Evolutionary conservation across 2,329 filamentous ascomycete species (phyloP).

Genomic region (Fusarium anthophilum): DNA sequence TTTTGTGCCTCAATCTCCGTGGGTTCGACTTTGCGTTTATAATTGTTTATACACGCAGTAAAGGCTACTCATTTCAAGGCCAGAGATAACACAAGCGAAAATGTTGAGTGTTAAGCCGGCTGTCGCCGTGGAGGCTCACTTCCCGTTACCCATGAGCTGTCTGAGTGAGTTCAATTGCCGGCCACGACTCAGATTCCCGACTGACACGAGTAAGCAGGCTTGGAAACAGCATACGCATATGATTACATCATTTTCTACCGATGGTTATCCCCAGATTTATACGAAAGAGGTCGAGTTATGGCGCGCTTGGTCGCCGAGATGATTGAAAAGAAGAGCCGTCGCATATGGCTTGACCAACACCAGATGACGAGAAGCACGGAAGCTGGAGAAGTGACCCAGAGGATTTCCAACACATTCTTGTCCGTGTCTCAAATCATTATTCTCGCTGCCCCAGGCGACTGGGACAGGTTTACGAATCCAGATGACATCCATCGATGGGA

Average conservation of each 20-base stretch:
- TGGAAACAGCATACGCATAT: background rate
- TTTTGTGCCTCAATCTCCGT: background rate
- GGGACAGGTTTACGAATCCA: conserved; percentile 2
- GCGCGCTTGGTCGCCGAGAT: conserved; percentile 8
- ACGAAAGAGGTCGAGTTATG: conserved; percentile 18
- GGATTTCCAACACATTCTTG: background rate
- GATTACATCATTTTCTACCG: conserved; percentile 22
- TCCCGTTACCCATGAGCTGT: background rate
- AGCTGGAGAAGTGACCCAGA: background rate
- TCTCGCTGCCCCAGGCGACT: background rate
- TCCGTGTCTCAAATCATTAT: conserved; percentile 12
- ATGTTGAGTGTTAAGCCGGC: background rate
- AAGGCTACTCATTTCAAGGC: background rate
- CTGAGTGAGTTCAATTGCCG: background rate
- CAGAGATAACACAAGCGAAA: rapidly evolving
- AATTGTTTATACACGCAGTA: background rate
- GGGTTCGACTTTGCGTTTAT: background rate
- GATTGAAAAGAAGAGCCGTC: conserved; percentile 5
- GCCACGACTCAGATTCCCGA: rapidly evolving
- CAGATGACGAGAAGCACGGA: conserved; percentile 1
- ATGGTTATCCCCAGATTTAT: conserved; percentile 9
- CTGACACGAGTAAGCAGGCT: background rate
- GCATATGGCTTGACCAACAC: conserved; percentile 21
- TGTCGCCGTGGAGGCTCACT: background rate
- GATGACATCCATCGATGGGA: conserved; percentile 24